Evolutionary conservation across 2,329 filamentous ascomycete species (phyloP).

Genomic region (Pseudogymnoascus sp.): DNA sequence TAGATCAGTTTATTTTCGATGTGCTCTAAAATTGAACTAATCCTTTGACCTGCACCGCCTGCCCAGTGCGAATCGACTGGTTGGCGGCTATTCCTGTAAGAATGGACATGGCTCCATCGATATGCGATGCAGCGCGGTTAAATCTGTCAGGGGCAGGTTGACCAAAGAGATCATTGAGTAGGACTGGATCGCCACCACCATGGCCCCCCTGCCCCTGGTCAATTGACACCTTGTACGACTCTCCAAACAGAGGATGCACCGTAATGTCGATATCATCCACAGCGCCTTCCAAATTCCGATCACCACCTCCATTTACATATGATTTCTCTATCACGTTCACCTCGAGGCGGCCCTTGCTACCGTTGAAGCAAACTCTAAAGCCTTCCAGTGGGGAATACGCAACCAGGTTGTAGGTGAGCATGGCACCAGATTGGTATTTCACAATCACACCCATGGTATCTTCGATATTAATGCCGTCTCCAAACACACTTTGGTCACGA

Average conservation of each 20-base stretch:
- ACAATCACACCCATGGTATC: slow-evolving; percentile 56
- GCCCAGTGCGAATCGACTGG: slow-evolving; percentile 46
- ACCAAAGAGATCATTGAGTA: slow-evolving; percentile 51
- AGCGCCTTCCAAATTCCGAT: slow-evolving; percentile 46
- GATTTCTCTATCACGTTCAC: slow-evolving; percentile 54
- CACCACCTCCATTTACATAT: slow-evolving; percentile 53
- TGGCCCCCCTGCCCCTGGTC: slow-evolving; percentile 45
- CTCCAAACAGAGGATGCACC: slow-evolving; percentile 46
- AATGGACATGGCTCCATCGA: slow-evolving; percentile 52
- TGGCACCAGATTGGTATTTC: slow-evolving; percentile 46
- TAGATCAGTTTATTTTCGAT: background rate
- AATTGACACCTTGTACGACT: slow-evolving; percentile 47
- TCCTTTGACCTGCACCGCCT: slow-evolving; percentile 46
- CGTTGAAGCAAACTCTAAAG: slow-evolving; percentile 49
- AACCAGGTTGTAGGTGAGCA: slow-evolving; percentile 50
- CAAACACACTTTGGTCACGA: slow-evolving; percentile 54
- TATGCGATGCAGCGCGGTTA: slow-evolving; percentile 47
- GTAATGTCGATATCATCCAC: slow-evolving; percentile 42
- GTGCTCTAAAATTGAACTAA: slow-evolving; percentile 12
- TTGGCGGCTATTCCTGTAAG: slow-evolving; percentile 53
- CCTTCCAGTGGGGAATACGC: slow-evolving; percentile 58
- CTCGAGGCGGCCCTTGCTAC: slow-evolving; percentile 50
- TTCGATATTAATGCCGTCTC: slow-evolving; percentile 56
- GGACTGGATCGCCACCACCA: slow-evolving; percentile 49
- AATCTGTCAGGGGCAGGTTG: slow-evolving; percentile 42